Evolutionary conservation across 169 alveolate genomes (phyloP), one percentile per base, ranked within the genome.

Genomic region (Neospora caninum): DNA sequence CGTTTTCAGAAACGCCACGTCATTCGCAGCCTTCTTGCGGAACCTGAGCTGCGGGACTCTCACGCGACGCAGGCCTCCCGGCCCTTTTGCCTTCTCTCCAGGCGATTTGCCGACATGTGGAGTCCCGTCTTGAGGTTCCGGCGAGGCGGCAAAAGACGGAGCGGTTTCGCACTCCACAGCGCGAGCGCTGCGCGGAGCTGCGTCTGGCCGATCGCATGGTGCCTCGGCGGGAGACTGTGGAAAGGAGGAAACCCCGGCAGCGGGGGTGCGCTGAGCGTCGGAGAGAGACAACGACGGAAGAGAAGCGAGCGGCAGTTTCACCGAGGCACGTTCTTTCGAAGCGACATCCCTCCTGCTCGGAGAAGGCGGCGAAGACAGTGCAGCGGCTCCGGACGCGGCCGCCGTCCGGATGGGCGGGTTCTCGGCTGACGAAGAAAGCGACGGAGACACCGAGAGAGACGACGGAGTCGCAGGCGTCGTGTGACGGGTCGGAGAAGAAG

Each of bases 11-110:
- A 9, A 42, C 9, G 27, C 20, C 0, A 7, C 64, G 88, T 82
- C 36, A 20, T 25, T 82, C 45, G 88, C 45, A 7, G 45, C 43
- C 45, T 49, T 34, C 58, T 41, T 34, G 25, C 38, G 64, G n/a
- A 25, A 43, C 38, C 41, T 58, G 54, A 82, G 88, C 88, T 41
- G 88, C 88, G 88, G 88, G n/a, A 82, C 84, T 73, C 84, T 31
- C 45, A 73, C 84, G 42, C 49, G 45, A 1, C 73, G 73, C 73
- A 16, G 1, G 73, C 73, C 73, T 16, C 73, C 73, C 4, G 73
- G 34, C 4, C 34, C 73, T 22, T 64, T 64, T 4, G 25, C 73
- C 31, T 64, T 64, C 34, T 27, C 73, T 27, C 31, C 73, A 27
- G 4, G 58, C 58, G 13, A 7, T 13, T 49, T 49, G 58, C 22